Evolutionary conservation across 352 stramenopile genomes (phyloP), one percentile per base, ranked within the genome.

Genomic region (Pythium monospermum): DNA sequence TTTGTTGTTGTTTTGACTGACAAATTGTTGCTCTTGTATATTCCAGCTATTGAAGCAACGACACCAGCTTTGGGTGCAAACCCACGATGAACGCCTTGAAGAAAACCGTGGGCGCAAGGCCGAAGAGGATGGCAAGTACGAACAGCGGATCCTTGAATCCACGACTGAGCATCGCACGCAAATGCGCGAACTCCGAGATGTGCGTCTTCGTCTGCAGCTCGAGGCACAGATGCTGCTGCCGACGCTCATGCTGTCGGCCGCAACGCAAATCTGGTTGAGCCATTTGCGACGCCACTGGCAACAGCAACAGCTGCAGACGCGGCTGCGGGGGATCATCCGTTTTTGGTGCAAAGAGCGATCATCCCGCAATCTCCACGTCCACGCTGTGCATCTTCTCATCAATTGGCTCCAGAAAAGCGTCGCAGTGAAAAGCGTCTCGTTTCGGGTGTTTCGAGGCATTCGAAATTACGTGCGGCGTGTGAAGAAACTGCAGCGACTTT

Each of bases 341-440:
- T 70, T 77, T 18, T 87, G 75, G 71, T 64, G 57, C 6, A 53
- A 73, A 10, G 53, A 84, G 30, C 66, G 73, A 18, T 64, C 52
- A 11, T 45, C 62, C 6, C 71, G 69, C 12, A 59, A 32, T 10
- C 56, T 27, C 4, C 78, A 80, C 41, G 57, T 49, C 1, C 38
- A 66, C 6, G 64, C 70, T 36, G 71, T 64, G 1, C 21, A 57
- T n/a, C 33, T 87, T 35, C 42, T 87, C 2, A 70, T 84, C 19
- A 59, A 79, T 26, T 87, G 75, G 75, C 60, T 87, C 13, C 71
- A 82, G 49, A 84, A 82, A 53, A 82, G 68, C 45, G 71, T 87
- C 1, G 58, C 64, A 22, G 67, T 87, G 4, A 78, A 73, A 43
- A 73, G 59, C 39, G 66, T 84, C 5, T 56, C 66, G 18, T 81